Conservation (phyloP, 768 basidiomycete species). For the Neoboletus magnificus region DNA sequence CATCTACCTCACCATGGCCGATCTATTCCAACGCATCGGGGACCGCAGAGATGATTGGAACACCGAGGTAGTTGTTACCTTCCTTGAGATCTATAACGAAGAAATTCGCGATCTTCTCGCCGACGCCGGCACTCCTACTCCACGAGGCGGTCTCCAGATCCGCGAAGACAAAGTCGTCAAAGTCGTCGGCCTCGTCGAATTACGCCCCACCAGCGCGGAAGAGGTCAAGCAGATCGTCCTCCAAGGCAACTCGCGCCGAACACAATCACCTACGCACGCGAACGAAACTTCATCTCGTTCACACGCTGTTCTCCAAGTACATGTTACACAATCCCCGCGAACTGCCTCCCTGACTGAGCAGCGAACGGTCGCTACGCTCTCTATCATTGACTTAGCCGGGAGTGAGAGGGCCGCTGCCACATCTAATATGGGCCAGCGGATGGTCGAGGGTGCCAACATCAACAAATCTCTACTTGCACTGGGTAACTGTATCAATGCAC, state of each 20-base stretch:
- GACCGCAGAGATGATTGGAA: constrained; percentile 83
- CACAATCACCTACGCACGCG: constrained; percentile 92
- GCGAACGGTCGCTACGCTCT: constrained; percentile 84
- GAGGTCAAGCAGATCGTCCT: constrained; percentile 94
- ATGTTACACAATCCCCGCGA: constrained; percentile 82
- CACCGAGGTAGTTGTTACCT: constrained; percentile 87
- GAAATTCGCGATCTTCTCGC: constrained; percentile 93
- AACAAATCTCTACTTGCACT: constrained; percentile 97
- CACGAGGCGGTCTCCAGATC: constrained; percentile 85
- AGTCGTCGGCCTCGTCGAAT: constrained; percentile 81
- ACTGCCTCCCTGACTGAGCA: constrained; percentile 83
- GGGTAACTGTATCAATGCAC: constrained; percentile 97
- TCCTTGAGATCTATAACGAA: constrained; percentile 99
- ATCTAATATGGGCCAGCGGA: constrained; percentile 94
- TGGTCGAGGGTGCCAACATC: constrained; percentile 99
- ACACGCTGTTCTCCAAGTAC: constrained; percentile 96
- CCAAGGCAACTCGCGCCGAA: constrained; percentile 82
- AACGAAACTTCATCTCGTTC: constrained; percentile 97
- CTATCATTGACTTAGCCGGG: constrained; percentile 97
- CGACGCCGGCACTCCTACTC: constrained; percentile 57
- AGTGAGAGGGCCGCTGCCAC: constrained; percentile 97
- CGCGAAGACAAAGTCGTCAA: constrained; percentile 94
- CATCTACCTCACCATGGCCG: constrained; percentile 96
- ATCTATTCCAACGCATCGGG: constrained; percentile 90
- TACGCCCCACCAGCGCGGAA: constrained; percentile 76